Base-by-base conservation (phyloP, 257 asterid species). In the Solanum appendiculatum region DNA sequence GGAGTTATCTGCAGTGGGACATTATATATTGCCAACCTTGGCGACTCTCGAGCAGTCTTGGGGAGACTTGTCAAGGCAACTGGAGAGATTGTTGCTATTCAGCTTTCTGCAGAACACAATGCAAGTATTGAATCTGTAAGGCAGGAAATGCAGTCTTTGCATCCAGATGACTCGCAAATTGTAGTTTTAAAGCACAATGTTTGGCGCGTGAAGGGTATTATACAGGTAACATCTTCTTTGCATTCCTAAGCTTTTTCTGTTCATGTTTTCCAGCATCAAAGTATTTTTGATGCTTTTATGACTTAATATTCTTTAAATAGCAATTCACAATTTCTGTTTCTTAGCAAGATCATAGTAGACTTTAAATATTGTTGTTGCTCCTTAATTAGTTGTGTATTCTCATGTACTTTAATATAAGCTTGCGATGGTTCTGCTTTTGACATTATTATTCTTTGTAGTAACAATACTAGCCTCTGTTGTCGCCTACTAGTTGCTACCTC, bases 201-300 rank as follows among this genome's bases (percentile, higher is more conserved):
- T 15, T 94, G 97, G 97, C 93, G 97, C 14, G 97, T 94, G 86
- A 94, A 94, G 92, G 97, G 97, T 58, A 87, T 94, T 34, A 94
- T 94, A 83, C 97, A 94, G 92, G 97, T 93, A 80, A 46, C 34
- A 54, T 80, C 27, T 27, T 18, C 64, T 44, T 46, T 80, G 40
- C 84, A 78, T 44, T 27, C 37, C 83, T 42, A 78, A 37, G 63
- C 31, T 37, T 5, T 33, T 21, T 60, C 44, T 56, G 63, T 16
- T 1, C 63, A 51, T 25, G 23, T 74, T 63, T 21, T 77, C 75
- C 83, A 63, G 58, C 27, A n/a, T 39, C 36, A 13, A 40, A 27
- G 84, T 78, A 78, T 27, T 27, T 14, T 42, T 44, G 0, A 29
- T 78, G 31, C 84, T 78, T 80, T 44, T 80, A 48, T 80, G 40